Base-by-base conservation (phyloP, 2,329 filamentous ascomycete genomes). In the Taxawa tesnikishii region DNA sequence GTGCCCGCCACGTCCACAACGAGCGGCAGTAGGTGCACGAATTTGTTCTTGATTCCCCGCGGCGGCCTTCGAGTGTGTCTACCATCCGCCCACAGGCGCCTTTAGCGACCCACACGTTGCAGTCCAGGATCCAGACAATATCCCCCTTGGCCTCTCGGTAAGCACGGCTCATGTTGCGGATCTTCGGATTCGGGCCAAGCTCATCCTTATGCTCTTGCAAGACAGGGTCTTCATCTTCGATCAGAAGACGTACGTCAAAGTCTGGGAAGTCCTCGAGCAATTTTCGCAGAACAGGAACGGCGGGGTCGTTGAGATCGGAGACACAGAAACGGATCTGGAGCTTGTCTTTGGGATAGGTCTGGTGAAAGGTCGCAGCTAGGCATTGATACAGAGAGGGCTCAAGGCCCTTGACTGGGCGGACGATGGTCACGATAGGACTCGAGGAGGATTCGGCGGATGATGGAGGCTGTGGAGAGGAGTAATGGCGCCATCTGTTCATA, bases 121-220 rank as follows among this genome's bases (percentile, higher is more conserved):
- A 94, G 58, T 98, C 90, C 13, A 93, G 71, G 31, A 94, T 78
- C 90, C 90, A 98, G 14, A 98, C 68, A 15, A 96, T 69, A 50
- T 94, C 85, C 1, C 82, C 79, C 41, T 79, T 78, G 2, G 85
- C 83, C 50, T 96, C 87, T 16, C 85, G 67, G 51, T 94, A 98
- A 3, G 84, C 87, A 26, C 84, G 73, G 53, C 87, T 94, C 67
- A 96, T 83, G 54, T 98, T 98, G 31, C 90, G 70, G 45, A 98
- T 92, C 63, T 98, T 98, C n/a, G 90, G 90, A 49, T 98, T 98
- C 1, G 90, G 90, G 0, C 92, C 92, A 35, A 96, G 67, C 11
- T 26, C 26, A 28, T 66, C 57, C 8, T 59, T 55, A 18, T 62
- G 47, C 17, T 67, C 68, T 32, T 73, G 68, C 6, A 93, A 61